Percentiles rank a stretch among this genome's conserved stretches.
Conservation (phyloP, 345 rosid genomes). For the Citrus sp. region DNA sequence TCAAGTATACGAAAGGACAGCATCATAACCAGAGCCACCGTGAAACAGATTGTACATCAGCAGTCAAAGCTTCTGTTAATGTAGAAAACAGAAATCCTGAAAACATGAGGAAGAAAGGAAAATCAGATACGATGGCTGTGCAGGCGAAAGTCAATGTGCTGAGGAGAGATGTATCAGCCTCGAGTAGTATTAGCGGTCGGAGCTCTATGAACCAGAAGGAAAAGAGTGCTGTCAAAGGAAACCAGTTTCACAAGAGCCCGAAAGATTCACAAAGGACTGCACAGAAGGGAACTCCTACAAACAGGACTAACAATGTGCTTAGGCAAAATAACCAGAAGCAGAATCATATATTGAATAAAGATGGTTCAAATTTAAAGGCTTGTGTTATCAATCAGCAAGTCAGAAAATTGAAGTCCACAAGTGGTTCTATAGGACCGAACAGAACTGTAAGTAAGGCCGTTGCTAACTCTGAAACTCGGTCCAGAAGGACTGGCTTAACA, state of each 20-base stretch:
- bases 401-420: conserved; percentile 30
- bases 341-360: conserved; percentile 40
- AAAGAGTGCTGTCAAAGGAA: conserved; percentile 36
- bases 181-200: conserved; percentile 20
- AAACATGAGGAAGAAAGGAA: conserved; percentile 40
- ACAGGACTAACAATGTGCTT: conserved; percentile 32
- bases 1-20: conserved; percentile 35
- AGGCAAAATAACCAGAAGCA: conserved; percentile 74
- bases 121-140: conserved; percentile 32
- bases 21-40: conserved; percentile 31
- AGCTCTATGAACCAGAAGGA: conserved; percentile 44
- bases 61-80: conserved; percentile 18
- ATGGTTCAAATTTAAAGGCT: conserved; percentile 31
- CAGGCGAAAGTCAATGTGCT: conserved; percentile 46
- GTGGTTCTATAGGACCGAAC: conserved; percentile 30
- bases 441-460: conserved; percentile 39
- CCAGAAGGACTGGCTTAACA: conserved; percentile 32
- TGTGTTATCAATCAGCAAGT: conserved; percentile 34
- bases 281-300: conserved; percentile 38
- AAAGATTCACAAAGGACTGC: conserved; percentile 26
- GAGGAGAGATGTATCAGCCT: conserved; percentile 38
- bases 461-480: conserved; percentile 29
- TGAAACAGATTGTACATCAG: conserved; percentile 21
- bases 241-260: conserved; percentile 33
- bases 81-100: conserved; percentile 32